Conservation (phyloP, 805 yeast genomes). For the Debaryomyces maramus region DNA sequence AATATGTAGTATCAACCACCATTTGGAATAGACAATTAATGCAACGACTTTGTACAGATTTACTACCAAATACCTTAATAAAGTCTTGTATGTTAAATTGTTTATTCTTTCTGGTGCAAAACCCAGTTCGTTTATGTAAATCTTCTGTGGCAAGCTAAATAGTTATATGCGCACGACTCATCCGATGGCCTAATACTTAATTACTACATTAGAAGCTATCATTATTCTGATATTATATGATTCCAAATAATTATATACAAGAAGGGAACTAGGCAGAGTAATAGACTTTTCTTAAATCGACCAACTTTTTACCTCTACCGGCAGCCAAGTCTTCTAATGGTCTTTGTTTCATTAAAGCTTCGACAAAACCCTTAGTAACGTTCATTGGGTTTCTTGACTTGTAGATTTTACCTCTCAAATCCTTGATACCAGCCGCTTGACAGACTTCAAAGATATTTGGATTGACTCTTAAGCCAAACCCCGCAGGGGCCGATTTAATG, state of each 20-base stretch:
- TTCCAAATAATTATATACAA: conserved; percentile 10
- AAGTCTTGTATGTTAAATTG: no score
- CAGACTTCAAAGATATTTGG: conserved; percentile 88
- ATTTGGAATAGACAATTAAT: conserved; percentile 22
- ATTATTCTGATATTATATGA: conserved; percentile 1
- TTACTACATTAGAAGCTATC: background rate
- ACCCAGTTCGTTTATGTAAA: no score
- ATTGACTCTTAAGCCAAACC: conserved; percentile 90
- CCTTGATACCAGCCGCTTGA: conserved; percentile 91
- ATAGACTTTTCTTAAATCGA: conserved; percentile 88
- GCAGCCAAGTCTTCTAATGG: conserved; percentile 85
- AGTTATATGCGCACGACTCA: conserved; percentile 5
- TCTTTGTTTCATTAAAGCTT: conserved; percentile 78
- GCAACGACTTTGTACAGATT: no score
- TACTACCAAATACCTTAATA: no score
- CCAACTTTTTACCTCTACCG: conserved; percentile 91
- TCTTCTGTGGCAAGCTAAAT: background rate
- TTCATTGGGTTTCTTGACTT: conserved; percentile 94
- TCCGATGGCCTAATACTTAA: background rate
- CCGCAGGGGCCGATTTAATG: conserved; percentile 86
- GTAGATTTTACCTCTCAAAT: conserved; percentile 86
- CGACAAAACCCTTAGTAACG: conserved; percentile 85
- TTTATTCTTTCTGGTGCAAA: no score
- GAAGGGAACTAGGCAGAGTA: conserved; percentile 48
- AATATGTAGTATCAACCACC: conserved; percentile 49